Conservation (phyloP, 768 basidiomycete genomes). For the Lentinula raphanica region DNA sequence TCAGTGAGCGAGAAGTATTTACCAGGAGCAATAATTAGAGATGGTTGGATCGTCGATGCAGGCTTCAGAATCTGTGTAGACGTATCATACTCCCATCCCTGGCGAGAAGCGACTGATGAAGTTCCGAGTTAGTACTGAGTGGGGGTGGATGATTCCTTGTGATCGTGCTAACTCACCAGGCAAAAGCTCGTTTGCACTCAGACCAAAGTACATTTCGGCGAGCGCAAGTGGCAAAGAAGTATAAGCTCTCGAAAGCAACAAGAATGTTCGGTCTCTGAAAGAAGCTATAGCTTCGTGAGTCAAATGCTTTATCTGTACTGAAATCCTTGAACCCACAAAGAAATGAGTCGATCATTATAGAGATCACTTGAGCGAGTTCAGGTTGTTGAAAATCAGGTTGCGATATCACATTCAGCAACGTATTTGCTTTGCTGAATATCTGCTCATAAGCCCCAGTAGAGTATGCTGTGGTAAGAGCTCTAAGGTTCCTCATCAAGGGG, state of each 20-base stretch:
- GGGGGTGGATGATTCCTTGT: not conserved
- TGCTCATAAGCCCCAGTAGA: conserved; percentile 50
- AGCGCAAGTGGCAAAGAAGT: conserved; percentile 50
- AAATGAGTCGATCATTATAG: conserved; percentile 41
- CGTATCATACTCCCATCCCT: conserved; percentile 49
- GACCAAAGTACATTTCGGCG: conserved; percentile 54
- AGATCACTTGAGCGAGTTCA: conserved; percentile 41
- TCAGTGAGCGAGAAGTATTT: conserved; percentile 12
- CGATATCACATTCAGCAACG: conserved; percentile 34
- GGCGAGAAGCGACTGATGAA: conserved; percentile 34
- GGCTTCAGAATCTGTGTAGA: conserved; percentile 43
- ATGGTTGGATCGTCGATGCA: not conserved
- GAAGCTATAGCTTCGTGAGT: conserved; percentile 33
- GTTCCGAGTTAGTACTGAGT: not conserved
- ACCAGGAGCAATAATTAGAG: not conserved
- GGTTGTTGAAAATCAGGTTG: conserved; percentile 41
- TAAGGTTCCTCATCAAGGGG: conserved; percentile 43
- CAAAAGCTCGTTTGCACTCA: conserved; percentile 34
- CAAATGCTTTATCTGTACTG: not conserved
- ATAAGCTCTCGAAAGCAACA: conserved; percentile 59
- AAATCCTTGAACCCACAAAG: conserved; percentile 37
- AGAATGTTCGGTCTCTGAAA: conserved; percentile 54
- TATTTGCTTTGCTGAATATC: conserved; percentile 45
- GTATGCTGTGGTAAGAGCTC: conserved; percentile 43
- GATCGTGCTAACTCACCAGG: conserved; percentile 23